phyloP scores from a whole-genome alignment of 148 eudicot species.

The Chenopodium album region DNA sequence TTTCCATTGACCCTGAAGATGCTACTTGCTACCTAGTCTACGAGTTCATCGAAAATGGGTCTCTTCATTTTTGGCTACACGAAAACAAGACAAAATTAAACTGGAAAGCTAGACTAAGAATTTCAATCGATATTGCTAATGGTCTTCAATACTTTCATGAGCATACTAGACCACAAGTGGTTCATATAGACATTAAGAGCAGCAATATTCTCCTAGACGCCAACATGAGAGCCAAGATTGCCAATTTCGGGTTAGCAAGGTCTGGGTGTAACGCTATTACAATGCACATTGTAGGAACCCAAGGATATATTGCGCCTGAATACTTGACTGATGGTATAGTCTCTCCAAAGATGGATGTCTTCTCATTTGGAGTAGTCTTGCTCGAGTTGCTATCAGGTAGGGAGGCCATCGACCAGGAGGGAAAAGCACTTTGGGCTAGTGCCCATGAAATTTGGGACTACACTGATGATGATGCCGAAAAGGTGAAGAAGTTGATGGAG shows the following conservation, averaged over 20 bases:
- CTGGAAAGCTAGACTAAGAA: slow-evolving; percentile 72
- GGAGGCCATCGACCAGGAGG: slow-evolving; percentile 62
- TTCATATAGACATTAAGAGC: slow-evolving; percentile 90
- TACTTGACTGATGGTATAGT: slow-evolving; percentile 79
- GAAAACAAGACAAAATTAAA: slow-evolving; percentile 43
- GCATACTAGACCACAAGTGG: slow-evolving; percentile 84
- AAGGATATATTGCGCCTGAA: slow-evolving; percentile 96
- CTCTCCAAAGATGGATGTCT: slow-evolving; percentile 82
- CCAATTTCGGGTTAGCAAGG: slow-evolving; percentile 86
- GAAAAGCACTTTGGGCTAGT: slow-evolving; percentile 56
- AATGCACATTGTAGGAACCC: slow-evolving; percentile 90
- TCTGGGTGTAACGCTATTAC: slow-evolving; percentile 94
- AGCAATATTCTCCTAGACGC: slow-evolving; percentile 81
- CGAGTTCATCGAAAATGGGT: slow-evolving; percentile 80
- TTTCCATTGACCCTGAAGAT: slow-evolving; percentile 82
- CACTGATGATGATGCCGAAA: slow-evolving; percentile 39
- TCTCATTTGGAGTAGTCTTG: slow-evolving; percentile 81
- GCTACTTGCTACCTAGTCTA: slow-evolving; percentile 82
- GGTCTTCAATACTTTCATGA: slow-evolving; percentile 94
- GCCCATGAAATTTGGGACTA: slow-evolving; percentile 45
- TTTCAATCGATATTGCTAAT: slow-evolving; percentile 80
- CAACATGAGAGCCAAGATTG: slow-evolving; percentile 80
- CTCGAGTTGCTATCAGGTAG: slow-evolving; percentile 74
- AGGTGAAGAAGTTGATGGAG: slow-evolving; percentile 35
- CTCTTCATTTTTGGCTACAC: slow-evolving; percentile 74